A percentile compares a stretch with the other conserved stretches of the same genome.
These are phyloP conservation scores for Glycine soja DNA, from an alignment of 306 rosid species.

Conservation along the genomic window DNA sequence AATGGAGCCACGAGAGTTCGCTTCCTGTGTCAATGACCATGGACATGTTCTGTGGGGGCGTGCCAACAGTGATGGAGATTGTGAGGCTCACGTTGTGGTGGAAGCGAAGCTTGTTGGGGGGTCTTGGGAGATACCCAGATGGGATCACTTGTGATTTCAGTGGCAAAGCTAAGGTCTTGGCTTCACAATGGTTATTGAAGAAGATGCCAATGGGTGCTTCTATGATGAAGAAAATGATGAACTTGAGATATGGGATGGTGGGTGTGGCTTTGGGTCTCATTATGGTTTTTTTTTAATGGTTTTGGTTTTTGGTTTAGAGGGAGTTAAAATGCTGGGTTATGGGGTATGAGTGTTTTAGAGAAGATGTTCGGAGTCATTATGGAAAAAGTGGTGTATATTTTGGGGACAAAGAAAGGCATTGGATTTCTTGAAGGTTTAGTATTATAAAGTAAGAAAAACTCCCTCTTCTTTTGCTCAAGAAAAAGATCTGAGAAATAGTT, in stretches of 20 bases:
- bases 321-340: constrained; percentile 29
- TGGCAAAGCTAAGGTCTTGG: constrained; percentile 54
- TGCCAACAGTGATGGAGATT: constrained; percentile 71
- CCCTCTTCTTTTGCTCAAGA: not conserved
- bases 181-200: no score
- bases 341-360: not conserved
- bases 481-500: constrained; percentile 37
- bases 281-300: constrained; percentile 16
- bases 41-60: constrained; percentile 87
- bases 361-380: constrained; percentile 33
- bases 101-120: constrained; percentile 77
- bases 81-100: constrained; percentile 80
- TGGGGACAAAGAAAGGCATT: constrained; percentile 52
- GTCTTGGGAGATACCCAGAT: constrained; percentile 62
- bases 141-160: constrained; percentile 74
- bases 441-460: constrained; percentile 16
- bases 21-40: constrained; percentile 91
- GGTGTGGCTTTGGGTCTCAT: constrained; percentile 48
- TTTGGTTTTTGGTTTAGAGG: not conserved
- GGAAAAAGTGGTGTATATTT: constrained; percentile 38
- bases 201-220: no score
- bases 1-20: constrained; percentile 89
- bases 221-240: constrained; percentile 29
- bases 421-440: constrained; percentile 37
- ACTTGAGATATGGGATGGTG: constrained; percentile 47